Base-by-base conservation (phyloP, 2,329 filamentous ascomycete genomes). In the Diaporthe longicolla region DNA sequence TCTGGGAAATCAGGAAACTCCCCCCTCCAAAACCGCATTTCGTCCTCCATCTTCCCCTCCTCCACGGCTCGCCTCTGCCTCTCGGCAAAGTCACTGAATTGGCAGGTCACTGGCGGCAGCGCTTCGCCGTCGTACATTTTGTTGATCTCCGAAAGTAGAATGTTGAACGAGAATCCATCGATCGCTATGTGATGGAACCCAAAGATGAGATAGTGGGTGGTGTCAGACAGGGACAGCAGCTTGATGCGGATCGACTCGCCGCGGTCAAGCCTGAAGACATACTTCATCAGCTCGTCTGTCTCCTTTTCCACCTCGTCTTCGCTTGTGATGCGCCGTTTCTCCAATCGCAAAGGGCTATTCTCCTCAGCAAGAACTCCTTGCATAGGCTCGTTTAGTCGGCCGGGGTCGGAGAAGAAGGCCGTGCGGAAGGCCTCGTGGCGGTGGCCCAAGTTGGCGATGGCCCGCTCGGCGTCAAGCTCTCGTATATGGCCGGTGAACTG, bases 161-260 rank as follows among this genome's bases (percentile, higher is more conserved):
- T 52, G 0, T 72, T 40, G 26, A 61, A 61, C 21, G 69, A 72
- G 10, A 58, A 48, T 8, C 70, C 70, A n/a, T 74, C 70, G 26
- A 74, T 74, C 9, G 59, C 40, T 5, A 74, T 68, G 24, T 74
- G 73, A 35, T 72, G 59, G 45, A 55, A 74, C 3, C 29, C 32
- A 35, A 89, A 61, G 0, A 90, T 52, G 4, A 89, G 73, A 76
- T 80, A 84, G 73, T 87, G 84, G 1, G 75, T 70, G 0, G 78
- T 79, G 1, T 78, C 74, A 0, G 80, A 81, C 15, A 80, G 77
- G 0, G 83, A 78, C 5, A 88, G 77, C 1, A 87, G 77, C 4
- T 77, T 70, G 4, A 85, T 76, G 8, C 79, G 77, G 8, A 85
- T 70, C 2, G 77, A 69, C 6, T 84, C 77, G 13, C 84, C 83